Evolutionary conservation across 2,329 filamentous ascomycete species (phyloP).

Genomic region (Penicillium sp.): DNA sequence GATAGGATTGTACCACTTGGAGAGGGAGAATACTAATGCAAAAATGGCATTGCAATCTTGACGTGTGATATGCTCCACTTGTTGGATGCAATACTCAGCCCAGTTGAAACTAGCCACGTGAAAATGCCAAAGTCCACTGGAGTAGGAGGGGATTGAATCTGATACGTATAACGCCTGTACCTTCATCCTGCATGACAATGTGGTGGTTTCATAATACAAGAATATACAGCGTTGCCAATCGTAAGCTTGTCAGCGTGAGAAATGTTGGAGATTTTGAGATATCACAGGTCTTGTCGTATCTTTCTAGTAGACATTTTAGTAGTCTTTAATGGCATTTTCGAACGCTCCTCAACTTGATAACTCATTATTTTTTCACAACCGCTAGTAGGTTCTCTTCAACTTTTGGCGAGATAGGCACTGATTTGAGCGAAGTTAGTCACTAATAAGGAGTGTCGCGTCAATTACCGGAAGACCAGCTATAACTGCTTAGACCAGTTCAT

Average conservation of each 20-base stretch:
- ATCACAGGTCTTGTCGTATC: background rate
- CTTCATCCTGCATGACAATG: no score
- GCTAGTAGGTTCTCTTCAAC: background rate
- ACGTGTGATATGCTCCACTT: no score
- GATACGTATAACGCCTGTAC: no score
- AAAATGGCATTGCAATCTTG: no score
- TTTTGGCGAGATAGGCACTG: background rate
- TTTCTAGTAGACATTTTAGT: background rate
- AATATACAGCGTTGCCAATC: background rate
- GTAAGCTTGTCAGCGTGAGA: background rate
- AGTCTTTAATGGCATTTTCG: background rate
- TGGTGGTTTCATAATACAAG: background rate
- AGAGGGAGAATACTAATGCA: no score
- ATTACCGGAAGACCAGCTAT: background rate
- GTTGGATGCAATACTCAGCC: no score
- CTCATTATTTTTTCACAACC: background rate
- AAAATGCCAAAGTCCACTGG: no score
- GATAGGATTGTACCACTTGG: no score
- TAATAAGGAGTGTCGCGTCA: background rate
- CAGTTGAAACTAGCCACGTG: no score
- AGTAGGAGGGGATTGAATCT: no score
- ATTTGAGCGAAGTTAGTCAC: background rate
- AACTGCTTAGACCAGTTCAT: no score
- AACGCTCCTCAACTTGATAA: background rate
- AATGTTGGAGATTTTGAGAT: background rate